Conservation (phyloP, 1,139 yeast genomes). For the Citeromyces hawaiiensis region DNA sequence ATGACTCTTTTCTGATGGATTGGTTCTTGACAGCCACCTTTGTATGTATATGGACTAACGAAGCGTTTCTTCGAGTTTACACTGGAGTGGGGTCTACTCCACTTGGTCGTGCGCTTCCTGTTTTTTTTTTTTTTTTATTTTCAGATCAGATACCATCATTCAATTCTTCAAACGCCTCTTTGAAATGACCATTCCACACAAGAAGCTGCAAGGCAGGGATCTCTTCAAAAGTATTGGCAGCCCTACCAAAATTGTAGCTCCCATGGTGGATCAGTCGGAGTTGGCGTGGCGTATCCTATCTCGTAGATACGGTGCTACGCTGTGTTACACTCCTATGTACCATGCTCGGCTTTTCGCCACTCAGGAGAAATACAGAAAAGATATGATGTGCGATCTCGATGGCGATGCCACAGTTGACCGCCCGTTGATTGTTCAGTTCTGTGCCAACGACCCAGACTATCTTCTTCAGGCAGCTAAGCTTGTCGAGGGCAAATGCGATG, state of each 20-base stretch:
- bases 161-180: background rate
- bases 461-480: conserved; percentile 66
- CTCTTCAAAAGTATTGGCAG: conserved; percentile 55
- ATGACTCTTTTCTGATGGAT: no score
- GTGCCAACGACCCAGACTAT: conserved; percentile 89
- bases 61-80: background rate
- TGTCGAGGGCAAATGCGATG: conserved; percentile 84
- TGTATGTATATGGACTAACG: background rate
- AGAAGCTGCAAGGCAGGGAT: conserved; percentile 43
- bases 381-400: conserved; percentile 66
- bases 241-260: conserved; percentile 86
- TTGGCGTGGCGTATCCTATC: conserved; percentile 91
- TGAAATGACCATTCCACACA: conserved; percentile 6
- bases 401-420: conserved; percentile 58
- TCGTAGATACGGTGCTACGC: conserved; percentile 79
- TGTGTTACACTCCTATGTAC: conserved; percentile 95
- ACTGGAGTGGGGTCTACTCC: background rate
- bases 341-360: conserved; percentile 88
- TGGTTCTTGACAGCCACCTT: no score
- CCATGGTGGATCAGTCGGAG: conserved; percentile 97
- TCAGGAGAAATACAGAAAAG: conserved; percentile 64
- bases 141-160: background rate
- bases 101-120: conserved; percentile 1
- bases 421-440: conserved; percentile 85
- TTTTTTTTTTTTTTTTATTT: conserved; percentile 3